Percentiles rank a stretch among this genome's conserved stretches.
Evolutionary conservation across 768 basidiomycete genomes (phyloP).

Genomic region (Leucocoprinus sp.): DNA sequence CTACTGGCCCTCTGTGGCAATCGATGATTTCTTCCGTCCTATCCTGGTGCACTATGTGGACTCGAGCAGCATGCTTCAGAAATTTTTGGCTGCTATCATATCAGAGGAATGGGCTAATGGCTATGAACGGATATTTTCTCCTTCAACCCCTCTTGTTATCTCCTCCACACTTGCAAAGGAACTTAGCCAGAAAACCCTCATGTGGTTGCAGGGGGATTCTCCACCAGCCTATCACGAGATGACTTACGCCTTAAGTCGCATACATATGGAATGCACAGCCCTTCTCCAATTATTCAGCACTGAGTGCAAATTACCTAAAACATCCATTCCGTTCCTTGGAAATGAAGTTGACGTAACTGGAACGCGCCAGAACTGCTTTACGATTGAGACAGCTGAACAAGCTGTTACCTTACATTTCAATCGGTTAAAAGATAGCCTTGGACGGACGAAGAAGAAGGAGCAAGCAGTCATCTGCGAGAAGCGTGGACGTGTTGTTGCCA

Average conservation of each 20-base stretch:
- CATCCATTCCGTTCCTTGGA: slow-evolving; percentile 73
- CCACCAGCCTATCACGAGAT: slow-evolving; percentile 89
- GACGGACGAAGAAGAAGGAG: slow-evolving; percentile 73
- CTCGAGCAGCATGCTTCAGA: slow-evolving; percentile 88
- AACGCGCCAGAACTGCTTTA: slow-evolving; percentile 58
- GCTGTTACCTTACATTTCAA: slow-evolving; percentile 66
- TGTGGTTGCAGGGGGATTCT: slow-evolving; percentile 65
- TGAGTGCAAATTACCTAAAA: slow-evolving; percentile 82
- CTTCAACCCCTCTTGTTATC: slow-evolving; percentile 34
- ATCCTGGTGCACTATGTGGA: slow-evolving; percentile 74
- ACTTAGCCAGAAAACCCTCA: slow-evolving; percentile 59
- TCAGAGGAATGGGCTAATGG: slow-evolving; percentile 87
- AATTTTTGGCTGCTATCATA: slow-evolving; percentile 76
- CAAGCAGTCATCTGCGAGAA: slow-evolving; percentile 69
- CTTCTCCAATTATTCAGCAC: slow-evolving; percentile 75
- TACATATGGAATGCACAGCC: slow-evolving; percentile 70
- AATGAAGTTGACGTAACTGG: slow-evolving; percentile 70
- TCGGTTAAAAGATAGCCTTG: slow-evolving; percentile 65
- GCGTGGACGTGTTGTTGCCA: slow-evolving; percentile 54
- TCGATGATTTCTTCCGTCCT: slow-evolving; percentile 65
- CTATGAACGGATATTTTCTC: slow-evolving; percentile 26
- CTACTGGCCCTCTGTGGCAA: slow-evolving; percentile 52
- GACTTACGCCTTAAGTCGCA: slow-evolving; percentile 69
- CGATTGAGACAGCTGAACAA: slow-evolving; percentile 66
- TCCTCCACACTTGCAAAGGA: slow-evolving; percentile 57